phyloP scores from a whole-genome alignment of 2,329 filamentous ascomycete genomes.

The Falciphora oryzae region DNA sequence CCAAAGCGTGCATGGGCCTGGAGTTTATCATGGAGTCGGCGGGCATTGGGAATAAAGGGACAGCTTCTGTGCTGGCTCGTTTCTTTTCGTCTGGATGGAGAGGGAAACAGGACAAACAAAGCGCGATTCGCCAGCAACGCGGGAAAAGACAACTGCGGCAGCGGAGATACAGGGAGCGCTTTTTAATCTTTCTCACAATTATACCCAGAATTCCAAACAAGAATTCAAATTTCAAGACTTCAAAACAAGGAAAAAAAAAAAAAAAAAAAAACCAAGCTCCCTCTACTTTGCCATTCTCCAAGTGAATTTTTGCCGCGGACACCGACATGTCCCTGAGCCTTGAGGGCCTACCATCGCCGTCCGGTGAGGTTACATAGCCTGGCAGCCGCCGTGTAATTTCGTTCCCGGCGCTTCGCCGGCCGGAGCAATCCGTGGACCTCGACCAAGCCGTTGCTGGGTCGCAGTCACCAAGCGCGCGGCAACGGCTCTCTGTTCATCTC shows the following conservation, averaged over 20 bases:
- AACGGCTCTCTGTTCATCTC: background rate
- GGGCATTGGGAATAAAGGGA: constrained; percentile 2
- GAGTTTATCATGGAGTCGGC: constrained; percentile 9
- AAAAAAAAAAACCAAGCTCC: background rate
- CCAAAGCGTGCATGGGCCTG: constrained; percentile 14
- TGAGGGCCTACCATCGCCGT: constrained; percentile 6
- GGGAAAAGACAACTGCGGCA: background rate
- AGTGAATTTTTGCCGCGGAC: background rate
- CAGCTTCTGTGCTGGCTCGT: background rate
- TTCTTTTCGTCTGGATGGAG: constrained; percentile 3
- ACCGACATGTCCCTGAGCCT: background rate
- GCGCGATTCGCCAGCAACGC: background rate
- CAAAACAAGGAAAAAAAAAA: constrained; percentile 1
- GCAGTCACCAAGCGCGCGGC: background rate
- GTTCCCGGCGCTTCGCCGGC: background rate
- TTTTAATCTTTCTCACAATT: constrained; percentile 6
- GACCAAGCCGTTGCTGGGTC: background rate
- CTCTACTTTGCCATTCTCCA: background rate
- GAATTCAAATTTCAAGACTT: constrained; percentile 8
- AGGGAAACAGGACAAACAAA: background rate
- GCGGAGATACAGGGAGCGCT: background rate
- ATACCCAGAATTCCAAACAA: constrained; percentile 8
- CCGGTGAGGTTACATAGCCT: background rate
- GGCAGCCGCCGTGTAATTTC: background rate
- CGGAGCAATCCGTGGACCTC: background rate